A percentile compares a stretch with the other conserved stretches of the same genome.
phyloP scores from a whole-genome alignment of 768 basidiomycete genomes.

The Candolleomyces eurysporus region DNA sequence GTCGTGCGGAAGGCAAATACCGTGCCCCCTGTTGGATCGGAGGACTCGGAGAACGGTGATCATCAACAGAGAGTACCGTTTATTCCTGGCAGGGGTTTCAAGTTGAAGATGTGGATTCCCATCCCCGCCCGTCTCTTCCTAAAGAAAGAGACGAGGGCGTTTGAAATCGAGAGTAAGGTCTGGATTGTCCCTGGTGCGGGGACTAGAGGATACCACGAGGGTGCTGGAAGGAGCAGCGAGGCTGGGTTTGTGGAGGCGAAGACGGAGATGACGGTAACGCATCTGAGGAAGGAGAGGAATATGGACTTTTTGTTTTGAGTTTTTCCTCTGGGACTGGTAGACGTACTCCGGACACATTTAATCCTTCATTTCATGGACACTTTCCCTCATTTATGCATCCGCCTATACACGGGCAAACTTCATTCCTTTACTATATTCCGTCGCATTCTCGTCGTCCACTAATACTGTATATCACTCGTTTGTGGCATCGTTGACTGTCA shows the following conservation, averaged over 20 bases:
- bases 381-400: neutral
- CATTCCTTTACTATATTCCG: no score
- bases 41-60: neutral
- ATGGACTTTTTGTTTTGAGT: constrained; percentile 21
- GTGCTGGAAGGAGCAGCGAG: constrained; percentile 6
- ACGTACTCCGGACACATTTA: no score
- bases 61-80: constrained; percentile 4
- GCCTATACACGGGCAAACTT: no score
- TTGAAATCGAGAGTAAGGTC: constrained; percentile 36
- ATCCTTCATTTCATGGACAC: neutral
- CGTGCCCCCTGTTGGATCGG: neutral
- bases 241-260: constrained; percentile 17
- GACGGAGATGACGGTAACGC: constrained; percentile 40
- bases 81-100: constrained; percentile 32
- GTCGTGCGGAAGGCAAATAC: neutral
- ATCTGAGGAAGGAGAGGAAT: constrained; percentile 39
- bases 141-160: constrained; percentile 44
- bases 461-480: no score
- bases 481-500: no score
- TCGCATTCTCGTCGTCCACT: no score
- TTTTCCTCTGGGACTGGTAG: neutral
- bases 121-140: constrained; percentile 46
- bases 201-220: neutral
- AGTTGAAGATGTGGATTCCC: constrained; percentile 43
- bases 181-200: constrained; percentile 31